Conservation (phyloP, 768 basidiomycete genomes). For the Baorangia bicolor region DNA sequence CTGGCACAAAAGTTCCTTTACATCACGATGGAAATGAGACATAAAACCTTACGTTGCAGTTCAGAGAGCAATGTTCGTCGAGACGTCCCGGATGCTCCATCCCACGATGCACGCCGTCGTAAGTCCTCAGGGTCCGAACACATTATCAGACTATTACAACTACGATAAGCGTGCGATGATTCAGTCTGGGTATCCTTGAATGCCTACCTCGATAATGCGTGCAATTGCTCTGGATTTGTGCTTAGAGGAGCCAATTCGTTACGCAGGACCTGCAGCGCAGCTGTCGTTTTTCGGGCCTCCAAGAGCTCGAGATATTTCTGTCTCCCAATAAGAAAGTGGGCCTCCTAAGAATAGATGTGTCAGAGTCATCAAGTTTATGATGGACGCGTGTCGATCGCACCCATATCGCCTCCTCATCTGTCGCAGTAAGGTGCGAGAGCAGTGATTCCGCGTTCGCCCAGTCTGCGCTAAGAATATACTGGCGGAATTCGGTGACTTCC, state of each 20-base stretch:
- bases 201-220: slow-evolving; percentile 81
- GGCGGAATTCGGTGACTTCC: slow-evolving; percentile 76
- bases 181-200: slow-evolving; percentile 7
- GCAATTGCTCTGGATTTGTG: slow-evolving; percentile 77
- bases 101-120: slow-evolving; percentile 80
- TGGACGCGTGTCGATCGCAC: slow-evolving; percentile 42
- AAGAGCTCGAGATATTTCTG: slow-evolving; percentile 96
- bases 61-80: slow-evolving; percentile 70
- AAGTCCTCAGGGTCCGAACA: slow-evolving; percentile 84
- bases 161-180: slow-evolving; percentile 16
- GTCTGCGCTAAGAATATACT: slow-evolving; percentile 72
- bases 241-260: slow-evolving; percentile 85
- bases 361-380: slow-evolving; percentile 14
- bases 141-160: slow-evolving; percentile 76
- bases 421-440: slow-evolving; percentile 65
- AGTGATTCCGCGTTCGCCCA: slow-evolving; percentile 80
- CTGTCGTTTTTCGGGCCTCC: slow-evolving; percentile 75
- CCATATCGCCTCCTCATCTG: slow-evolving; percentile 65
- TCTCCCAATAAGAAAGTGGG: slow-evolving; percentile 83
- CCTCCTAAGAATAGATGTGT: slow-evolving; percentile 51
- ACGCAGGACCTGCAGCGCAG: slow-evolving; percentile 82
- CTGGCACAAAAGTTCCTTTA: slow-evolving; percentile 40
- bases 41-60: slow-evolving; percentile 67
- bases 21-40: background rate
- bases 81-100: slow-evolving; percentile 81